Evolutionary conservation across 2,329 filamentous ascomycete genomes (phyloP).

Genomic region (Nemania abortiva): DNA sequence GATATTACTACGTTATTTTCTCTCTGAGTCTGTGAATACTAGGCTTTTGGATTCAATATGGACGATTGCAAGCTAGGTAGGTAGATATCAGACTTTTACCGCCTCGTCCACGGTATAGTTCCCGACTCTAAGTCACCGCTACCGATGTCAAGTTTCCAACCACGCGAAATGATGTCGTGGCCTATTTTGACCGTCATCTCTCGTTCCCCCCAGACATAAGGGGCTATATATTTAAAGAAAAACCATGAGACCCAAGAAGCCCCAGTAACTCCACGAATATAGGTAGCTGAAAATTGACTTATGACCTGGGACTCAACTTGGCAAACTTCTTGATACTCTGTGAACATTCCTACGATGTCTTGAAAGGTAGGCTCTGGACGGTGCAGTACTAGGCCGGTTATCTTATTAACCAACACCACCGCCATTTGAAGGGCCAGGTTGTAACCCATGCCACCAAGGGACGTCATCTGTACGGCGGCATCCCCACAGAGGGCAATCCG

Average conservation of each 20-base stretch:
- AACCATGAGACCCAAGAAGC: background rate
- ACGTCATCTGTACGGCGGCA: slow-evolving; percentile 5
- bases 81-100: too few relatives aligned
- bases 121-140: background rate
- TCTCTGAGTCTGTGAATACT: too few relatives aligned
- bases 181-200: slow-evolving; percentile 3
- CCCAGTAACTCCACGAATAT: background rate
- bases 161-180: background rate
- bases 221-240: background rate
- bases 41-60: too few relatives aligned
- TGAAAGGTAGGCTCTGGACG: background rate
- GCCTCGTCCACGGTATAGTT: background rate
- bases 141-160: background rate
- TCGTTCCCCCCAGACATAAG: slow-evolving; percentile 6
- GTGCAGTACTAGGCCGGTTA: background rate
- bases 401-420: background rate
- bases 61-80: too few relatives aligned
- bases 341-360: background rate
- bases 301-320: background rate
- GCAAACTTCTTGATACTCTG: background rate
- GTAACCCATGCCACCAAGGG: slow-evolving; percentile 2
- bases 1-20: too few relatives aligned
- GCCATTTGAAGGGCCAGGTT: slow-evolving; percentile 8
- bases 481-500: slow-evolving; percentile 7
- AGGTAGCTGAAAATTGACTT: slow-evolving; percentile 1